Base-by-base conservation (phyloP, 805 yeast species). In the Teunomyces stri region DNA sequence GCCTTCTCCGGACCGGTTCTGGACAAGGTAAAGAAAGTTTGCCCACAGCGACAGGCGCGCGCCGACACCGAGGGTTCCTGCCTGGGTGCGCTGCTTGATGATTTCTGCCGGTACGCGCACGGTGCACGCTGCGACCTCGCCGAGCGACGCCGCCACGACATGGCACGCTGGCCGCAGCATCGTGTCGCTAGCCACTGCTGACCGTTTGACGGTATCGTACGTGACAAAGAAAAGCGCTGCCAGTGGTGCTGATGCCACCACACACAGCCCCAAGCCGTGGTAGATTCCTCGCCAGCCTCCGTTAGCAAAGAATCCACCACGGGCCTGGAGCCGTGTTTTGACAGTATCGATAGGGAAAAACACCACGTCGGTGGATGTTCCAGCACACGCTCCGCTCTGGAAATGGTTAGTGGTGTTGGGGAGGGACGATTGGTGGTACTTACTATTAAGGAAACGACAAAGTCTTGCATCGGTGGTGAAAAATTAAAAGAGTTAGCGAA, bases 51-150 rank as follows among this genome's bases (percentile, higher is more conserved):
- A 82, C 6, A 70, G 58, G 34, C 53, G 58, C 7, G 61, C 59
- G 11, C 64, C 65, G 6, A 61, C 61, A 2, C 76, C 76, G 5
- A 51, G 22, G 18, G 61, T 50, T 2, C 73, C 74, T 0, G 75
- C 67, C 65, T 94, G 99, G 0, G 98, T 87, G 48, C 97, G 75
- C 68, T 94, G 99, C 67, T 94, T 94, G 57, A 94, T 82, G 21
- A 94, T 96, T 62, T 94, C 99, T 0, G 96, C 95, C 0, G 99
- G 99, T 0, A 94, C 99, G 48, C 99, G 75, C 1, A 94, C 94
- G 48, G 85, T 67, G 65, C 99, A 94, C 0, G 99, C 99, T 1
- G 94, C 85, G 12, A 90, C 74, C 61, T 94, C 99, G 48, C 99
- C 99, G 11, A 83, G 59, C 1, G 96, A 85, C 1, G 98, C 96